phyloP scores from a whole-genome alignment of 2,329 filamentous ascomycete genomes.

The Pyrenophora teres region DNA sequence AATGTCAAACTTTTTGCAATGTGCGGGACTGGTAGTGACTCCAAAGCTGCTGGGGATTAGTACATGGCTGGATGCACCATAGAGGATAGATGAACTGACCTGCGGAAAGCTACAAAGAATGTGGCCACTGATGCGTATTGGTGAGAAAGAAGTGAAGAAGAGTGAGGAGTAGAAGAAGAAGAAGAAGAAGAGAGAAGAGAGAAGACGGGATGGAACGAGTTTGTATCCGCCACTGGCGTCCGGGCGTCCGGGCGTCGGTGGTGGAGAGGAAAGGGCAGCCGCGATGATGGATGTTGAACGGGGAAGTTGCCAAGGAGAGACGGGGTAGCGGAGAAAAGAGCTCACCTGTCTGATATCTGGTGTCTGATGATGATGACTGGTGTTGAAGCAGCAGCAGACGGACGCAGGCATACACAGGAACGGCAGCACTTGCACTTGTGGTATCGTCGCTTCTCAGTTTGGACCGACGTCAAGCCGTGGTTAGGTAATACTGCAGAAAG shows the following conservation, averaged over 20 bases:
- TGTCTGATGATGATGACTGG: background rate
- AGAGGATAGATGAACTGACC: constrained; percentile 31
- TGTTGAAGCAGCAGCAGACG: constrained; percentile 16
- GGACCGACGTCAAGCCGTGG: background rate
- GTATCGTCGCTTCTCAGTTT: background rate
- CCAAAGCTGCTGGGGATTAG: constrained; percentile 45
- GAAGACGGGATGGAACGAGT: constrained; percentile 19
- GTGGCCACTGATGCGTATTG: constrained; percentile 51
- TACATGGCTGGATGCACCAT: constrained; percentile 6
- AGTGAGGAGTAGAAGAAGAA: constrained; percentile 31
- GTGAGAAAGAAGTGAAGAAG: constrained; percentile 48
- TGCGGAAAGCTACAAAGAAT: constrained; percentile 53
- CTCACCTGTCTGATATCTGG: constrained; percentile 28
- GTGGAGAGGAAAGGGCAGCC: constrained; percentile 30
- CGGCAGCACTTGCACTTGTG: constrained; percentile 1
- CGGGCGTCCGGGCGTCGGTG: constrained; percentile 26
- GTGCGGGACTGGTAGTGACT: constrained; percentile 48
- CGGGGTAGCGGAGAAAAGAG: constrained; percentile 12
- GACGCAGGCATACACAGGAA: constrained; percentile 20
- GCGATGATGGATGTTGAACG: constrained; percentile 14
- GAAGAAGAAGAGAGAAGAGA: constrained; percentile 16
- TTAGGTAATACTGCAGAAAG: constrained; percentile 39
- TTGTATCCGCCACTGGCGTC: constrained; percentile 27
- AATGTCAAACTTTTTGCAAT: constrained; percentile 49
- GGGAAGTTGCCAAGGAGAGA: constrained; percentile 18